Base-by-base conservation (phyloP, 208 protist genomes). In the Acanthamoeba sp. region DNA sequence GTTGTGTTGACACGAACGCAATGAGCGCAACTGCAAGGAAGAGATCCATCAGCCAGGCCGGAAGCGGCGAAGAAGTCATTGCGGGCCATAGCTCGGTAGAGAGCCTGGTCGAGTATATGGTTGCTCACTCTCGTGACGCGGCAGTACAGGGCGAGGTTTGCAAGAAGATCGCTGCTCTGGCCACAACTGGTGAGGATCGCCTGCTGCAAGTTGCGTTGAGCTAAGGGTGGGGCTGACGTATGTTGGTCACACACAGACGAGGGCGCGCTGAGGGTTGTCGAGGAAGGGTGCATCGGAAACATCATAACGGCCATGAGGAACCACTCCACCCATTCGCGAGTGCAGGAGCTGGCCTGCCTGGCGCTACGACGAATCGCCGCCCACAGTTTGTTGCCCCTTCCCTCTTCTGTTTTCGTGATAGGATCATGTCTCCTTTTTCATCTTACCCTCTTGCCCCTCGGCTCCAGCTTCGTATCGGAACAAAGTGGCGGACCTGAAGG, bases 41-140 rank as follows among this genome's bases (percentile, higher is more conserved):
- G 55, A 62, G 55, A 24, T 62, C 55, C 2, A 24, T 16, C 4
- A 3, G 22, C 2, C 20, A 27, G 5, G 55, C 12, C 22, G 20
- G 20, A 7, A 18, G 55, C 5, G 22, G 55, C 20, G 22, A 62
- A 2, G 22, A 27, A 5, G 55, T 27, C 55, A 62, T 5, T 18
- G 20, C 20, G 12, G 20, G 2, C 22, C 55, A 62, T 5, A 76
- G 66, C 29, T 3, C 9, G 66, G 66, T 3, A 38, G 66, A 76
- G 32, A 76, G 36, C 36, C n/a, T 76, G 32, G n/a, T 42, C n/a
- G 66, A 76, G 66, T 76, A 76, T n/a, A 76, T 76, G 66, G 29
- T 3, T n/a, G 36, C 66, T 2, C n/a, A 76, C 36, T 76, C 29
- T 6, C n/a, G 66, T 12, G 66, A 76, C 32, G 66, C 66, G 5